A percentile compares a stretch with the other conserved stretches of the same genome.
Evolutionary conservation across 1,284 basidiomycete species (phyloP).

Genomic region (Abortiporus biennis): DNA sequence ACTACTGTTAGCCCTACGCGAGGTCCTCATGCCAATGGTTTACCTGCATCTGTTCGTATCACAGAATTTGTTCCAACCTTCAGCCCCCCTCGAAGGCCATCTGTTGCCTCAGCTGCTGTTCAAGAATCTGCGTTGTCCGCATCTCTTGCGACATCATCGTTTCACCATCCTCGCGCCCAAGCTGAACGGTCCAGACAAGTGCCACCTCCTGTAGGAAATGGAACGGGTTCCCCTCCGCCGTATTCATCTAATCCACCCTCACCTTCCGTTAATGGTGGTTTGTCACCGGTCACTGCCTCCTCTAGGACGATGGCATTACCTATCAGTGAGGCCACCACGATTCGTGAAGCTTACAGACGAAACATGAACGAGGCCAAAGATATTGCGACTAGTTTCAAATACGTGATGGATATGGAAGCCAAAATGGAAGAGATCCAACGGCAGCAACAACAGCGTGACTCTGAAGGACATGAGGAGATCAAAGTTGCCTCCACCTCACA

Average conservation of each 20-base stretch:
- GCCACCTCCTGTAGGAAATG: constrained; percentile 1
- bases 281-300: constrained; percentile 22
- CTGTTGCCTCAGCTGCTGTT: no score
- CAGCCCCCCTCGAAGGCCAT: constrained; percentile 30
- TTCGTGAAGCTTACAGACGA: constrained; percentile 43
- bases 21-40: constrained; percentile 9
- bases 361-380: constrained; percentile 58
- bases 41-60: constrained; percentile 34
- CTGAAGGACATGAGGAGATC: no score
- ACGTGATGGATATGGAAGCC: constrained; percentile 54
- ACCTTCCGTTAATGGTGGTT: constrained; percentile 14
- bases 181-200: constrained; percentile 7
- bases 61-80: constrained; percentile 52
- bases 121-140: constrained; percentile 71
- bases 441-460: no score
- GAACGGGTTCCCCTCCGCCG: constrained; percentile 7
- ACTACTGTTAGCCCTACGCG: constrained; percentile 5
- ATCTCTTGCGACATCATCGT: constrained; percentile 55
- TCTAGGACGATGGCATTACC: constrained; percentile 18
- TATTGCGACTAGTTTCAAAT: constrained; percentile 61
- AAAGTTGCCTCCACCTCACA: not conserved
- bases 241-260: constrained; percentile 13
- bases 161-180: constrained; percentile 45
- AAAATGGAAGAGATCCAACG: constrained; percentile 35
- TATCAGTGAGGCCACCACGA: constrained; percentile 21